These are phyloP conservation scores for Suillus lakei DNA, from an alignment of 768 basidiomycete species.

Conservation along the genomic window DNA sequence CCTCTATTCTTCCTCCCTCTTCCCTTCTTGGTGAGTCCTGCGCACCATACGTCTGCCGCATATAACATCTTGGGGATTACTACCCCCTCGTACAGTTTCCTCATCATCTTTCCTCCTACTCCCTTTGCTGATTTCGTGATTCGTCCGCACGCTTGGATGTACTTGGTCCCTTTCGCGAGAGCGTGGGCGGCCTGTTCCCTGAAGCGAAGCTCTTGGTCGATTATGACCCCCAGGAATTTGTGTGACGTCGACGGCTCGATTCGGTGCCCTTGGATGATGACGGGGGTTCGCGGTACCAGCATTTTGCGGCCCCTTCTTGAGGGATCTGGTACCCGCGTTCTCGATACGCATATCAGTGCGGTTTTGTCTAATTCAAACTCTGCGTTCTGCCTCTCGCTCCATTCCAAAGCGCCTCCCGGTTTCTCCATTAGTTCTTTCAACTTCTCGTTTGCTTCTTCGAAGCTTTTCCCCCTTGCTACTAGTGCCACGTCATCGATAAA, in stretches of 20 bases:
- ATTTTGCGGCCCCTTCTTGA: not conserved
- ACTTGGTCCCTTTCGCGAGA: not conserved
- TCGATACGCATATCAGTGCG: not conserved
- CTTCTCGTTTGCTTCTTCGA: not conserved
- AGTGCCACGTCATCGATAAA: conserved; percentile 15
- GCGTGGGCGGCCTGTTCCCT: not conserved
- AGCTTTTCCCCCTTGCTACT: not conserved
- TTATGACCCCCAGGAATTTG: conserved; percentile 7
- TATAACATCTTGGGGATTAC: conserved; percentile 19
- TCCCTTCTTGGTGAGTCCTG: conserved; percentile 1
- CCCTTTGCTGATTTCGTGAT: not conserved
- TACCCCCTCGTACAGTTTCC: conserved; percentile 3
- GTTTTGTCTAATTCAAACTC: conserved; percentile 14
- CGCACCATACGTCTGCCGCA: conserved; percentile 15
- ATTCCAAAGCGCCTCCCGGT: not conserved
- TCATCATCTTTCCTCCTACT: not conserved
- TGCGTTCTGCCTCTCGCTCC: not conserved
- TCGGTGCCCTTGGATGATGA: not conserved
- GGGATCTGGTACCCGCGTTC: not conserved
- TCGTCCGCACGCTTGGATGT: not conserved
- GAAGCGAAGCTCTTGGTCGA: conserved; percentile 5
- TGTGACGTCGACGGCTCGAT: not conserved
- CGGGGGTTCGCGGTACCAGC: not conserved
- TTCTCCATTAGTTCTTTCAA: conserved; percentile 8
- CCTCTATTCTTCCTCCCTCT: not conserved